Evolutionary conservation across 2,329 filamentous ascomycete species (phyloP).

Genomic region (Pseudogymnoascus sp.): DNA sequence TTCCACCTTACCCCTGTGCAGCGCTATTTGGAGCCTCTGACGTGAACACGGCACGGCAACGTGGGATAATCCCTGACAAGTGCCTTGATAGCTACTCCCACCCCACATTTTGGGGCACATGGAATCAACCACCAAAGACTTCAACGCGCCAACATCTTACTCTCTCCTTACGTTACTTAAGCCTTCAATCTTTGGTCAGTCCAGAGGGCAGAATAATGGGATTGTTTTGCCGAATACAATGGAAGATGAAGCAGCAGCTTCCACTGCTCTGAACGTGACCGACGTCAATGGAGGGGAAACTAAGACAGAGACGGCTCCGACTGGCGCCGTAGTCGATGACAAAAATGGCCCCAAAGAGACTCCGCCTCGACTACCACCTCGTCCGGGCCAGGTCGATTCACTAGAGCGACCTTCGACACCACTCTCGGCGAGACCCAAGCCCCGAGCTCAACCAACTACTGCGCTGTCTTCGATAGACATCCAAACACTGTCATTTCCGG

Average conservation of each 20-base stretch:
- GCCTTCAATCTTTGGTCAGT: conserved; percentile 3
- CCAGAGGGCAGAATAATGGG: background rate
- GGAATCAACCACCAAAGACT: conserved; percentile 12
- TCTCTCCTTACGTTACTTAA: conserved; percentile 25
- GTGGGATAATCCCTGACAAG: conserved; percentile 5
- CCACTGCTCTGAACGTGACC: background rate
- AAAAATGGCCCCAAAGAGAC: conserved; percentile 27
- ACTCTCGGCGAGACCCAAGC: conserved; percentile 8
- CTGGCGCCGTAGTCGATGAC: background rate
- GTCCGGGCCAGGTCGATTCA: conserved; percentile 10
- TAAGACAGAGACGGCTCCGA: background rate
- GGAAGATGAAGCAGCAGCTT: conserved; percentile 5
- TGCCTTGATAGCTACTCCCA: conserved; percentile 1
- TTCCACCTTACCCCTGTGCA: conserved; percentile 6
- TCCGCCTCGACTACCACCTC: conserved; percentile 41
- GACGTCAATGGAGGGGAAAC: background rate
- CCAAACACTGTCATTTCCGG: conserved; percentile 65
- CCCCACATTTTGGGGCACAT: conserved; percentile 20
- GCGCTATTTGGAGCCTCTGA: conserved; percentile 3
- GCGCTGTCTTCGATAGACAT: conserved; percentile 76
- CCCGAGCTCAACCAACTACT: conserved; percentile 66
- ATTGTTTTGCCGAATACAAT: conserved; percentile 6
- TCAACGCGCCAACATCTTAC: conserved; percentile 19
- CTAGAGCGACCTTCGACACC: background rate
- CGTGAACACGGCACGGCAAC: background rate